A percentile compares a stretch with the other conserved stretches of the same genome.
These are phyloP conservation scores for Backusella mclennaniae DNA, from an alignment of 192 early-diverging fungal genomes.

Conservation along the genomic window DNA sequence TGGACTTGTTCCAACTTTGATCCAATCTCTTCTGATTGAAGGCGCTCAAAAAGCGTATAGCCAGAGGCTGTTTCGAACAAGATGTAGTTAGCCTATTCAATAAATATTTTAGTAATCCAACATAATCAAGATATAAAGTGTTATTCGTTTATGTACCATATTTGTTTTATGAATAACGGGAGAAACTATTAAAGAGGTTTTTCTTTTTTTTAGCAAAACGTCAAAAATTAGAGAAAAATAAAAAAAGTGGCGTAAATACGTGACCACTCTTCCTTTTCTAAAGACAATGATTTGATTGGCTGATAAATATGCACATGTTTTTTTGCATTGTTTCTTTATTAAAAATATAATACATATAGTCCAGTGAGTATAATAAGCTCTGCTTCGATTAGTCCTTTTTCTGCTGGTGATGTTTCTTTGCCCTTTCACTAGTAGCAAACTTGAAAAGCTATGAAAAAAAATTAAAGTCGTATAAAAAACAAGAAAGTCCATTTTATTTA, in stretches of 20 bases:
- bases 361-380: not conserved
- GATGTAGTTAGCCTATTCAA: conserved; percentile 58
- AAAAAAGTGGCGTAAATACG: not conserved
- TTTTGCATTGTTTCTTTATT: not conserved
- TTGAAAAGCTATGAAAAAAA: not conserved
- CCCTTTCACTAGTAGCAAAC: not conserved
- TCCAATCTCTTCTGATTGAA: conserved; percentile 94
- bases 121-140: not conserved
- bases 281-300: not conserved
- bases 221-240: not conserved
- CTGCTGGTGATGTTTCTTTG: not conserved
- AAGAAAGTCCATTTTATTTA: not conserved
- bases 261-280: not conserved
- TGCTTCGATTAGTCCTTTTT: not conserved
- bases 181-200: not conserved
- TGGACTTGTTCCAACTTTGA: conserved; percentile 90
- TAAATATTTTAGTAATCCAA: not conserved
- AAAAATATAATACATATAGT: not conserved
- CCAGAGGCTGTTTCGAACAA: conserved; percentile 95
- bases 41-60: conserved; percentile 94
- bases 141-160: not conserved
- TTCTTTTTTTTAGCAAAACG: not conserved
- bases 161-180: not conserved
- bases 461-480: not conserved
- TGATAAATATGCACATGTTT: not conserved